Base-by-base conservation (phyloP, 306 rosid genomes). In the Vicia faba region DNA sequence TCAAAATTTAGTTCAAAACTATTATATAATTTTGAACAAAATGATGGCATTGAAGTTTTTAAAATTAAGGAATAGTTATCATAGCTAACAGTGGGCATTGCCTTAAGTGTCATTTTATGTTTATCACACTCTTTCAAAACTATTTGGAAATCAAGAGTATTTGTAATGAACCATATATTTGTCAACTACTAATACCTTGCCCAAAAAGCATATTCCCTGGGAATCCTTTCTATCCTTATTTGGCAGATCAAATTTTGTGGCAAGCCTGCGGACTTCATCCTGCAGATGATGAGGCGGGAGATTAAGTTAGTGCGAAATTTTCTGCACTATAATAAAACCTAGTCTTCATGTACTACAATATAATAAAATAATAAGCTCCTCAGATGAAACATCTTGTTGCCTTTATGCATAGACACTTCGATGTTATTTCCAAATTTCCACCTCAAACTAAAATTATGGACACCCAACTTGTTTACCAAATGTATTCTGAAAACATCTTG, bases 181-280 rank as follows among this genome's bases (percentile, higher is more conserved):
- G n/a, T 66, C 14, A 12, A 49, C 64, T 66, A 8, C 18, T 28
- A 53, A 65, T 79, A 93, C 98, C 98, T 93, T 89, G 64, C 98
- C 98, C 53, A 93, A 86, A 84, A 88, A 93, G 81, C 98, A 93
- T 82, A 93, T 89, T 79, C 98, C 98, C 81, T 89, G 98, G 15
- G 98, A 93, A 80, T 93, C 98, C 84, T 84, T 93, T 76, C 97
- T 86, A 67, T 84, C 90, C 79, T 88, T 93, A 60, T 93, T 93
- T 20, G 96, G 97, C 18, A 93, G 80, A 85, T 88, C 88, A 75
- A 89, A 90, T 70, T 69, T 72, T 38, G 77, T 77, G n/a, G 96
- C 98, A 77, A 92, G 96, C 73, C 63, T 77, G 23, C 98, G 96
- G 70, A 93, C 98, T 80, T 88, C 93, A 49, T 88, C 91, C 98